These are phyloP conservation scores for Brasilioporus rufonigricans DNA, from an alignment of 768 basidiomycete genomes.

Conservation along the genomic window DNA sequence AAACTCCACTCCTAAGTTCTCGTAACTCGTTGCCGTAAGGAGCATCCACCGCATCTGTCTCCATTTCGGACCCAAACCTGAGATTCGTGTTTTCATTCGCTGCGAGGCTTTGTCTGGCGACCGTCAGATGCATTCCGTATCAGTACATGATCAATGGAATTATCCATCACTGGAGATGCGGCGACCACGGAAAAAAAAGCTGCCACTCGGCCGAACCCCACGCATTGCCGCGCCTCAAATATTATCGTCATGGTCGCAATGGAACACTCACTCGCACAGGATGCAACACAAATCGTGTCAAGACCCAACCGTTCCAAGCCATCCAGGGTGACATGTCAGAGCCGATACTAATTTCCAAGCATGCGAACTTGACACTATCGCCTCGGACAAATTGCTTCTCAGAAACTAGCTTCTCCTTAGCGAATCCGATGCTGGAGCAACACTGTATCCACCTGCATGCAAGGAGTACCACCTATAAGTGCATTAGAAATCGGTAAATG, in stretches of 20 bases:
- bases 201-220: neutral
- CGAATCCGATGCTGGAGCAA: too few relatives aligned
- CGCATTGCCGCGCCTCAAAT: neutral
- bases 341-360: too few relatives aligned
- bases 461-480: too few relatives aligned
- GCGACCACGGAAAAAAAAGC: neutral
- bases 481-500: too few relatives aligned
- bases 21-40: conserved; percentile 28
- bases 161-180: conserved; percentile 15
- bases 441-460: too few relatives aligned
- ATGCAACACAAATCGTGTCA: conserved; percentile 8
- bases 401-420: too few relatives aligned
- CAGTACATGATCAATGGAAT: conserved; percentile 29
- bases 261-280: neutral
- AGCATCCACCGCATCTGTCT: conserved; percentile 22
- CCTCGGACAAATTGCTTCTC: too few relatives aligned
- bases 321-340: conserved; percentile 19
- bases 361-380: too few relatives aligned
- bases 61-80: conserved; percentile 27
- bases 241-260: neutral
- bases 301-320: neutral
- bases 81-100: conserved; percentile 20
- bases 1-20: conserved; percentile 25
- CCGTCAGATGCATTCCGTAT: conserved; percentile 10
- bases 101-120: neutral